Evolutionary conservation across 2,329 filamentous ascomycete species (phyloP).

Genomic region (Aureobasidium namibiae): DNA sequence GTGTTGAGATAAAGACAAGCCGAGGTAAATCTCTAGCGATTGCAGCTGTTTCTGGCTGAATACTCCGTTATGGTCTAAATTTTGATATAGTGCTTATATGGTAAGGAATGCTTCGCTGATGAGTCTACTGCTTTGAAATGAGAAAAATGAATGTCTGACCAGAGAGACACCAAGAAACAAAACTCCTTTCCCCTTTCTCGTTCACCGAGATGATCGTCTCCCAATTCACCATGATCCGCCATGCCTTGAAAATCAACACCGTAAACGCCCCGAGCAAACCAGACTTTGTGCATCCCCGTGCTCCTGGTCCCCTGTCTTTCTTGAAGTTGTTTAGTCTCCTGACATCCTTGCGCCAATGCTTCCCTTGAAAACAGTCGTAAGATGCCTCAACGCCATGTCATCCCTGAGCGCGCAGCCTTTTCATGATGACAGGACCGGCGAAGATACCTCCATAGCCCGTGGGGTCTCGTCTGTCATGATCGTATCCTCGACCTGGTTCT

Average conservation of each 20-base stretch:
- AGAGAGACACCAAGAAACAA: background rate
- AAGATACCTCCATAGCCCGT: background rate
- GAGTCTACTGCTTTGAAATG: background rate
- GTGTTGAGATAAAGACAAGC: background rate
- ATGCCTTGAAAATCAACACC: background rate
- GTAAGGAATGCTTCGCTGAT: constrained; percentile 5
- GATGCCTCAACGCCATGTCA: background rate
- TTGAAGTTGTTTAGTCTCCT: background rate
- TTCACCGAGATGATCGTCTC: background rate
- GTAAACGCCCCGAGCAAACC: background rate
- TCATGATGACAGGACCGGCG: background rate
- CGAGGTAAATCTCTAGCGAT: background rate
- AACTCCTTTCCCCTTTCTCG: background rate
- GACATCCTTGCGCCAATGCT: constrained; percentile 2
- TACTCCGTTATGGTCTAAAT: background rate
- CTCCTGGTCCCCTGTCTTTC: background rate
- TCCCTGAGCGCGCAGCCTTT: background rate
- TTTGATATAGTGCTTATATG: background rate
- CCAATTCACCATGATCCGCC: background rate
- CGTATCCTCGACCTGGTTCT: background rate
- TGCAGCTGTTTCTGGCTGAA: background rate
- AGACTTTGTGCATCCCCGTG: background rate
- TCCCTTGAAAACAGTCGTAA: background rate
- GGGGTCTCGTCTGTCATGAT: constrained; percentile 4
- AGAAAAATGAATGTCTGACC: background rate